phyloP scores from a whole-genome alignment of 805 yeast species.

The Cyberlindnera petersonii region DNA sequence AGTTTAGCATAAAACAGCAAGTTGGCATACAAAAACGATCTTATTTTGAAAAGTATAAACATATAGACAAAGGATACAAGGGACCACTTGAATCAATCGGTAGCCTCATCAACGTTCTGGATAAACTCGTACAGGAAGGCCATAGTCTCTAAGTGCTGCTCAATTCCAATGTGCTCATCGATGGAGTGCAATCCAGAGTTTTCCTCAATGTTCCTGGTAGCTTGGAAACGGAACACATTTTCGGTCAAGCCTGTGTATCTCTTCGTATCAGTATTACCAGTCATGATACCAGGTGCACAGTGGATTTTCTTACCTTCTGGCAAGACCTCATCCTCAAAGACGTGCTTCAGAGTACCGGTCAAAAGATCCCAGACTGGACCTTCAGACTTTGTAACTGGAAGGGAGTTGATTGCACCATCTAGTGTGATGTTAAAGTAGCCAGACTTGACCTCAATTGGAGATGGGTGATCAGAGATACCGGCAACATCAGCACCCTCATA shows the following conservation, averaged over 20 bases:
- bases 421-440: slow-evolving; percentile 30
- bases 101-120: slow-evolving; percentile 37
- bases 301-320: slow-evolving; percentile 49
- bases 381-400: slow-evolving; percentile 15
- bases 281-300: slow-evolving; percentile 37
- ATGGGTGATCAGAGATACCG: no score
- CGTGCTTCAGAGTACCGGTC: slow-evolving; percentile 17
- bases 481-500: slow-evolving; percentile 14
- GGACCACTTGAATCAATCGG: slow-evolving; percentile 7
- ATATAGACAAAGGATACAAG: no score
- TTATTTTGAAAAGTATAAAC: no score
- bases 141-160: slow-evolving; percentile 48
- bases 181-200: slow-evolving; percentile 48
- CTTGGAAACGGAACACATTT: slow-evolving; percentile 60
- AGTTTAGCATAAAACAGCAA: background rate
- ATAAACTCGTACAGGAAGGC: slow-evolving; percentile 49
- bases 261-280: slow-evolving; percentile 71
- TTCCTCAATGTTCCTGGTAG: slow-evolving; percentile 36
- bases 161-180: slow-evolving; percentile 49
- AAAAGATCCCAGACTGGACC: slow-evolving; percentile 22
- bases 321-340: slow-evolving; percentile 28
- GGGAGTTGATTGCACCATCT: slow-evolving; percentile 17
- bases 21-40: no score
- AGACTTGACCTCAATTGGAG: slow-evolving; percentile 20
- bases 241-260: slow-evolving; percentile 59